These are phyloP conservation scores for Spergularia marina DNA, from an alignment of 148 eudicot genomes.

Conservation along the genomic window DNA sequence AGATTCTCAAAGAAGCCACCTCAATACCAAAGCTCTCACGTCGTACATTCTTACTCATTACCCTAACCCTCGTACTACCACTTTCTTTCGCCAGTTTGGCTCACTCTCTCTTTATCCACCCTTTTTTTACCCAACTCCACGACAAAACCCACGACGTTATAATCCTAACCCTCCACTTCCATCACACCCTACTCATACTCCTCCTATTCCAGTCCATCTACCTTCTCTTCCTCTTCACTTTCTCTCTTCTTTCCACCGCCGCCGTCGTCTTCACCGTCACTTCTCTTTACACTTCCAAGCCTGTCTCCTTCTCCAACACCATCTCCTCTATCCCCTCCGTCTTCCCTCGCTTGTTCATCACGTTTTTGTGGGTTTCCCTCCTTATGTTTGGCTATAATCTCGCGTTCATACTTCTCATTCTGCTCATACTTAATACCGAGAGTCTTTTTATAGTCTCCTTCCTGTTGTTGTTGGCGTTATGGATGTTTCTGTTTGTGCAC, in stretches of 20 bases:
- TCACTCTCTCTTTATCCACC: conserved; percentile 88
- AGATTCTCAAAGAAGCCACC: conserved; percentile 62
- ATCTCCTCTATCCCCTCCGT: conserved; percentile 68
- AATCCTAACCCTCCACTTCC: too few species aligned
- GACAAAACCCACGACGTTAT: conserved; percentile 6
- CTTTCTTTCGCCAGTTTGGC: conserved; percentile 89
- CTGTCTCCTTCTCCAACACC: conserved; percentile 65
- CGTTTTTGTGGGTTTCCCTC: conserved; percentile 69
- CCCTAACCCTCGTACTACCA: conserved; percentile 83
- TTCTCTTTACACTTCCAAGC: conserved; percentile 70
- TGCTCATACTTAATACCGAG: conserved; percentile 53
- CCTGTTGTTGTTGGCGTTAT: conserved; percentile 41
- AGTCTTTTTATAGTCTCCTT: conserved; percentile 44
- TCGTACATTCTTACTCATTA: conserved; percentile 71
- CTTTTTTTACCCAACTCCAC: conserved; percentile 55
- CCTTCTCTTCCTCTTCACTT: conserved; percentile 80
- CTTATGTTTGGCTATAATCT: conserved; percentile 59
- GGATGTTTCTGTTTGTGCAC: conserved; percentile 65
- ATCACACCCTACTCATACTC: conserved; percentile 23
- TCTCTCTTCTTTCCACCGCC: conserved; percentile 88
- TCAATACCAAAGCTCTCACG: conserved; percentile 75
- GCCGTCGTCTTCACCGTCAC: conserved; percentile 95
- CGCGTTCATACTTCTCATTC: conserved; percentile 44
- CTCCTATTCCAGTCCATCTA: conserved; percentile 65
- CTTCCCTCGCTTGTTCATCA: conserved; percentile 65